Evolutionary conservation across 2,329 filamentous ascomycete genomes (phyloP).

Genomic region (Rhexocercosporidium sp.): DNA sequence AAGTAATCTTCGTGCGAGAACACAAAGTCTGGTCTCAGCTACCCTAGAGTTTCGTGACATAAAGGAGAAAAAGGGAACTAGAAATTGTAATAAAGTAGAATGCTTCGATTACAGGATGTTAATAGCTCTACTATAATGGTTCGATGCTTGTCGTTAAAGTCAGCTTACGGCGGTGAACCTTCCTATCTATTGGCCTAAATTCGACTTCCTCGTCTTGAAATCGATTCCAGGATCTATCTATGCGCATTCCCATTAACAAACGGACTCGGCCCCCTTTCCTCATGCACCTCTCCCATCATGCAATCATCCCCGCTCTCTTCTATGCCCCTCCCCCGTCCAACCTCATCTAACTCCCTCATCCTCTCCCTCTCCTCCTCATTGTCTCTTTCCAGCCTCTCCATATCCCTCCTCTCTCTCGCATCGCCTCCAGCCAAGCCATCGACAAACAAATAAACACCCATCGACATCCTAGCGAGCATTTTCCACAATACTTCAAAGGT

Average conservation of each 20-base stretch:
- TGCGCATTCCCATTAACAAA: constrained; percentile 35
- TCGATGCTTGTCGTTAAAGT: no score
- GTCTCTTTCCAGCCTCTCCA: not conserved
- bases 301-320: not conserved
- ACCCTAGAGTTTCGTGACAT: no score
- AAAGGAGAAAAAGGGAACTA: no score
- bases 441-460: constrained; percentile 19
- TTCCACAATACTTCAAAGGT: constrained; percentile 20
- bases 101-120: no score
- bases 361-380: constrained; percentile 10
- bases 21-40: no score
- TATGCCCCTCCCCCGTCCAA: not conserved
- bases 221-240: not conserved
- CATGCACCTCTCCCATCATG: not conserved
- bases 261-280: constrained; percentile 1
- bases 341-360: constrained; percentile 5
- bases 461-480: not conserved
- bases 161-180: not conserved
- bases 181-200: no score
- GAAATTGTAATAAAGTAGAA: no score
- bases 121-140: no score
- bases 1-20: no score
- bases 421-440: constrained; percentile 25
- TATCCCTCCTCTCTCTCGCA: constrained; percentile 17
- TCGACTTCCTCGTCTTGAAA: no score